Evolutionary conservation across 352 stramenopile genomes (phyloP).

Genomic region (Phytophthora capsici): DNA sequence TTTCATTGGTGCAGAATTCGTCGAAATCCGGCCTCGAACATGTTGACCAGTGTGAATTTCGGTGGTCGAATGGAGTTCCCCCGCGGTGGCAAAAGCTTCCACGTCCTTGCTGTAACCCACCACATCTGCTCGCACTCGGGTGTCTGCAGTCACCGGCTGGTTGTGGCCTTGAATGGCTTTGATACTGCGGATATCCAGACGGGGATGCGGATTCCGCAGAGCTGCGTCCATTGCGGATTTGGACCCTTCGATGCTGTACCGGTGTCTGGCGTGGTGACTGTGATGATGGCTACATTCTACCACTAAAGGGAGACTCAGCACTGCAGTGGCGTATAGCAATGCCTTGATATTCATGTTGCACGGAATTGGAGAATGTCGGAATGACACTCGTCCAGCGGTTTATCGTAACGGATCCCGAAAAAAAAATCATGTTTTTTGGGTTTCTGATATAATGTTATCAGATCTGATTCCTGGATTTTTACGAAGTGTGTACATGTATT

Average conservation of each 20-base stretch:
- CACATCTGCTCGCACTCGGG: conserved; percentile 34
- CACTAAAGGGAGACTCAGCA: conserved; percentile 6
- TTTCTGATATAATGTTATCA: conserved; percentile 21
- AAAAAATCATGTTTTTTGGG: conserved; percentile 17
- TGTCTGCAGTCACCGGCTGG: conserved; percentile 19
- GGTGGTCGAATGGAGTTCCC: conserved; percentile 23
- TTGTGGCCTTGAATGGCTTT: conserved; percentile 17
- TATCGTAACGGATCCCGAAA: conserved; percentile 14
- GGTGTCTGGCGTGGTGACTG: conserved; percentile 28
- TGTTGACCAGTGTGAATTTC: conserved; percentile 25
- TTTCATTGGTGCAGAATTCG: conserved; percentile 28
- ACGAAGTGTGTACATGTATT: no score
- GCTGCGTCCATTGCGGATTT: conserved; percentile 39
- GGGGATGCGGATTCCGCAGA: conserved; percentile 16
- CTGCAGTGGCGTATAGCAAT: conserved; percentile 3
- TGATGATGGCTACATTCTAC: conserved; percentile 16
- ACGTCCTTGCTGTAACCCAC: conserved; percentile 40
- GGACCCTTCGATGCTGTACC: conserved; percentile 42
- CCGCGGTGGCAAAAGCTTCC: conserved; percentile 24
- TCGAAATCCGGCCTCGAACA: conserved; percentile 30
- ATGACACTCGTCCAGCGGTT: conserved; percentile 16
- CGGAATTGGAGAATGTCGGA: conserved; percentile 8
- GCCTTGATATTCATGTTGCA: conserved; percentile 24
- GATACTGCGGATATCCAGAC: conserved; percentile 45
- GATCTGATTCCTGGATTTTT: conserved; percentile 3